Evolutionary conservation across 1,284 basidiomycete genomes (phyloP).

Genomic region (Malassezia pachydermatis): DNA sequence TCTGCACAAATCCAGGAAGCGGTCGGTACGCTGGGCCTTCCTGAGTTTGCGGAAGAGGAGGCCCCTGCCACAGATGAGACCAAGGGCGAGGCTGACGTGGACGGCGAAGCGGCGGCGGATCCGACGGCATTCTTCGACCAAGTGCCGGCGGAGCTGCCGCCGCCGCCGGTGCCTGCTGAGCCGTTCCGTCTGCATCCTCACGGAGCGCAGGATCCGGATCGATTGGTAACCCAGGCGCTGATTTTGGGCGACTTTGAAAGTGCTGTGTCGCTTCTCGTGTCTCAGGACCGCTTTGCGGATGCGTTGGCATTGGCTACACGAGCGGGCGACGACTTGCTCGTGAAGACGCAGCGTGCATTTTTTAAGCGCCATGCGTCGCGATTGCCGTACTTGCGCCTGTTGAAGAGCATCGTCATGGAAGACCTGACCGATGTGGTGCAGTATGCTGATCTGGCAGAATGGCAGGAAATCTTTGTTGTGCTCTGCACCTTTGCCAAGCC

Average conservation of each 20-base stretch:
- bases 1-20: constrained; percentile 69
- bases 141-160: background rate
- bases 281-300: constrained; percentile 80
- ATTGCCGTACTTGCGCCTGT: constrained; percentile 80
- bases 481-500: constrained; percentile 82
- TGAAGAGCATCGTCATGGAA: constrained; percentile 87
- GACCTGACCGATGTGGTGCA: constrained; percentile 87
- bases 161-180: constrained; percentile 3
- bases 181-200: constrained; percentile 84
- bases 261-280: constrained; percentile 82
- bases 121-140: constrained; percentile 6
- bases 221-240: constrained; percentile 79
- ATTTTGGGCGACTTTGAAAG: constrained; percentile 88
- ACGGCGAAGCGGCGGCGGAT: background rate
- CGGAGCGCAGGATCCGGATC: constrained; percentile 78
- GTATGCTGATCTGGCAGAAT: constrained; percentile 86
- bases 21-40: constrained; percentile 57
- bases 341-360: constrained; percentile 82
- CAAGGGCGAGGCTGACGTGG: background rate
- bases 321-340: constrained; percentile 78
- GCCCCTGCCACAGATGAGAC: constrained; percentile 7
- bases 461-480: constrained; percentile 95
- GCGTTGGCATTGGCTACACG: constrained; percentile 85
- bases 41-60: background rate
- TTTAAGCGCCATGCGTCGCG: constrained; percentile 70